phyloP scores from a whole-genome alignment of 2,329 filamentous ascomycete species.

The Exophiala oligosperma region DNA sequence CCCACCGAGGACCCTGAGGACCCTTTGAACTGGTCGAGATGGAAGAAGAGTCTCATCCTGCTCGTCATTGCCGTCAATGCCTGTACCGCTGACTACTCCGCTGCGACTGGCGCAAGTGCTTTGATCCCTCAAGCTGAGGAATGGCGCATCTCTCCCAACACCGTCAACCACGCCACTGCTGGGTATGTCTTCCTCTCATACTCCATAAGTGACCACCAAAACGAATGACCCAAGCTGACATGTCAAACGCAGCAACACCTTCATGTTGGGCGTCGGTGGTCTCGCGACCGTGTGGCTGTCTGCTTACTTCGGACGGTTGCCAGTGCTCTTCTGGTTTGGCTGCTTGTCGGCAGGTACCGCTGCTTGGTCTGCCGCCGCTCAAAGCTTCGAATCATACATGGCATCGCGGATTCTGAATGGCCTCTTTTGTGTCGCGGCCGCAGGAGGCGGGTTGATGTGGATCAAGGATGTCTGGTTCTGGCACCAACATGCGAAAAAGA shows the following conservation, averaged over 20 bases:
- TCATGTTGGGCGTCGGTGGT: conserved; percentile 47
- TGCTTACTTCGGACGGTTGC: conserved; percentile 47
- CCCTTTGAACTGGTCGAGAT: conserved; percentile 55
- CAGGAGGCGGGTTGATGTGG: conserved; percentile 48
- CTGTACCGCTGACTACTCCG: conserved; percentile 53
- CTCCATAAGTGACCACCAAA: neutral
- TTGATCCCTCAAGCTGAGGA: conserved; percentile 46
- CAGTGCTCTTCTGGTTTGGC: conserved; percentile 42
- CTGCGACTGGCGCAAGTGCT: conserved; percentile 47
- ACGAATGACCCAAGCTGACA: conserved; percentile 2
- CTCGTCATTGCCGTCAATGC: conserved; percentile 50
- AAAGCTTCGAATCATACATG: conserved; percentile 49
- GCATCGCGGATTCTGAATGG: conserved; percentile 50
- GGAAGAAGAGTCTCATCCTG: conserved; percentile 52
- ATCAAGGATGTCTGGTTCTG: conserved; percentile 63
- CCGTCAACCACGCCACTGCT: conserved; percentile 54
- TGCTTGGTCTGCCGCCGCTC: conserved; percentile 47
- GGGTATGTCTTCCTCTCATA: conserved; percentile 21
- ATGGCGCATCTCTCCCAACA: conserved; percentile 51
- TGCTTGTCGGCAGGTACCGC: conserved; percentile 33
- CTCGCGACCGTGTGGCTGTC: conserved; percentile 42
- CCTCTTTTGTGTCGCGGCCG: conserved; percentile 47
- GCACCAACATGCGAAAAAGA: conserved; percentile 49
- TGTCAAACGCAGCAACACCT: conserved; percentile 45
- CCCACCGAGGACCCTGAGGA: conserved; percentile 53